These are phyloP conservation scores for Penicillium samsonianum DNA, from an alignment of 495 filamentous ascomycete genomes.

Conservation along the genomic window DNA sequence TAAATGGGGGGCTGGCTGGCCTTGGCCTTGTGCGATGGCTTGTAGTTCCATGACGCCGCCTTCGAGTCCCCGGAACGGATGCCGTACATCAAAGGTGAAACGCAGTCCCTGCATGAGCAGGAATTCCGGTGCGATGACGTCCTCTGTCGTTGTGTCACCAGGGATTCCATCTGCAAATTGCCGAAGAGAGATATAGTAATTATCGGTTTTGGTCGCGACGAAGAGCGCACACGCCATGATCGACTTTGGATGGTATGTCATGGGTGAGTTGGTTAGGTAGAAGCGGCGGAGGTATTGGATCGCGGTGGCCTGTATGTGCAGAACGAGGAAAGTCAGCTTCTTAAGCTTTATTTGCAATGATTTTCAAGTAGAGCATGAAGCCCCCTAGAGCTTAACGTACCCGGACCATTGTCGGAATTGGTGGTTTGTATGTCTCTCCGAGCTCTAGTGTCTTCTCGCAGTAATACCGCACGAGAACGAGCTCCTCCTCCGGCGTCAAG, in stretches of 20 bases:
- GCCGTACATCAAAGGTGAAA: conserved; percentile 89
- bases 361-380: neutral
- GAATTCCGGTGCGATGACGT: conserved; percentile 86
- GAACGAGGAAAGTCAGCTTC: conserved; percentile 3
- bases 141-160: conserved; percentile 63
- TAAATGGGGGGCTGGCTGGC: conserved; percentile 39
- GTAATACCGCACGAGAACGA: conserved; percentile 76
- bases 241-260: conserved; percentile 88
- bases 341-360: neutral
- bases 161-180: conserved; percentile 65
- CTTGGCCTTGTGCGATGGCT: conserved; percentile 58
- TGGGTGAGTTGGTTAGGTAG: conserved; percentile 89
- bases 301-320: conserved; percentile 67
- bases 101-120: conserved; percentile 88
- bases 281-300: conserved; percentile 91
- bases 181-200: conserved; percentile 69
- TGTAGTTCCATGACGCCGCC: conserved; percentile 83
- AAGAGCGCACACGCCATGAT: conserved; percentile 87
- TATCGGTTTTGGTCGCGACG: conserved; percentile 90
- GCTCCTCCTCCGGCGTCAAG: conserved; percentile 75
- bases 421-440: conserved; percentile 73
- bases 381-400: conserved; percentile 38
- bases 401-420: conserved; percentile 77
- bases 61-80: conserved; percentile 85
- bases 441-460: conserved; percentile 72